A percentile compares a stretch with the other conserved stretches of the same genome.
phyloP scores from a whole-genome alignment of 1,139 yeast species.

The Nakaseomyces nivariensis region DNA sequence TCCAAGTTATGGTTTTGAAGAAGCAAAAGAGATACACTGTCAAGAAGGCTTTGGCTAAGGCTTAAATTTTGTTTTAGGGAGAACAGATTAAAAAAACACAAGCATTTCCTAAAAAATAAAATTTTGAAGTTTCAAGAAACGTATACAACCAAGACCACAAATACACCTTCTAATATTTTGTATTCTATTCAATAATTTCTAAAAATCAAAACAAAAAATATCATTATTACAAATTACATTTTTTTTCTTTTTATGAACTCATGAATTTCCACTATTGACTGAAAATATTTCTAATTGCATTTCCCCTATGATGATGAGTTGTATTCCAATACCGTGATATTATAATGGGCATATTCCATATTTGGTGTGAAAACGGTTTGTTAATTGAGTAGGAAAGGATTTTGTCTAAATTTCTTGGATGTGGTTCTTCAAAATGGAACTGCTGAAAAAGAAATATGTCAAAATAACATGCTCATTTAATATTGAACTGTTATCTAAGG shows the following conservation, averaged over 20 bases:
- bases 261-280: not conserved
- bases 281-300: not conserved
- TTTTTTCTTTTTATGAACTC: not conserved
- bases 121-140: slow-evolving; percentile 2
- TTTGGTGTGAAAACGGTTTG: too few species aligned
- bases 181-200: slow-evolving; percentile 17
- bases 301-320: not conserved
- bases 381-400: too few species aligned
- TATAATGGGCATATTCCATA: too few species aligned
- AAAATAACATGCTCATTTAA: not conserved
- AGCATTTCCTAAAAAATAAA: not conserved
- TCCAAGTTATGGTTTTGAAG: slow-evolving; percentile 96
- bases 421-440: not conserved
- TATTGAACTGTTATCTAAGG: too few species aligned
- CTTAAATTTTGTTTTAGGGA: slow-evolving; percentile 37
- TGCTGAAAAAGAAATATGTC: not conserved
- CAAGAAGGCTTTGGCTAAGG: slow-evolving; percentile 85
- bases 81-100: not conserved
- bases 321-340: too few species aligned
- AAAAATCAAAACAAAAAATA: slow-evolving; percentile 26
- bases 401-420: not conserved
- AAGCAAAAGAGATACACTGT: slow-evolving; percentile 95
- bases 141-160: not conserved
- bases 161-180: slow-evolving; percentile 3
- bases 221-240: slow-evolving; percentile 36